Percentiles rank a stretch among this genome's conserved stretches.
Evolutionary conservation across 202 grass and related monocot genomes (phyloP).

Genomic region (Panicum hallii): DNA sequence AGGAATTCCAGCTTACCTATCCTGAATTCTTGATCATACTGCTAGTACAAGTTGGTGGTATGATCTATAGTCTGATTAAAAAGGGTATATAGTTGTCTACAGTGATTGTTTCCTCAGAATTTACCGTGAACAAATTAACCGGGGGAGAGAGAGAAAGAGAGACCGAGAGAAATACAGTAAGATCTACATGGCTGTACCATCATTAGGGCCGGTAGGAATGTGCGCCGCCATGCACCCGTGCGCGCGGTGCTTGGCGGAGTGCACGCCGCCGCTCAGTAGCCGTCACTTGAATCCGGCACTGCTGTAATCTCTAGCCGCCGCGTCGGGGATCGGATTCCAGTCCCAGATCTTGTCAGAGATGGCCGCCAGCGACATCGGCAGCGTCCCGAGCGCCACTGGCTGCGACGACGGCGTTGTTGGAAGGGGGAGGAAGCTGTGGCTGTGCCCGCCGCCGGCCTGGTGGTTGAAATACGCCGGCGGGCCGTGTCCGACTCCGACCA

Average conservation of each 20-base stretch:
- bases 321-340: constrained; percentile 71
- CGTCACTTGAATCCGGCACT: constrained; percentile 68
- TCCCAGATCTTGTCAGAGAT: constrained; percentile 95
- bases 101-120: constrained; percentile 38
- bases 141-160: too few species aligned
- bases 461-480: constrained; percentile 46
- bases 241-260: constrained; percentile 35
- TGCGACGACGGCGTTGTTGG: constrained; percentile 41
- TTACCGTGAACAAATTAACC: constrained; percentile 36
- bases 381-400: constrained; percentile 41
- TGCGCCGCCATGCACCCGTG: constrained; percentile 38
- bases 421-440: constrained; percentile 43
- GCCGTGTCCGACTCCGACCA: constrained; percentile 61
- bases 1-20: constrained; percentile 53
- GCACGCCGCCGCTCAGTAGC: not conserved
- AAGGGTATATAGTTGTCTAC: constrained; percentile 28
- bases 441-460: constrained; percentile 25
- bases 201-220: constrained; percentile 23
- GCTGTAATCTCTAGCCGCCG: constrained; percentile 57
- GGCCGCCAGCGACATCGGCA: constrained; percentile 57
- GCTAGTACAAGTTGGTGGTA: constrained; percentile 29
- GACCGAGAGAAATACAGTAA: not conserved
- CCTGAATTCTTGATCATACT: constrained; percentile 45
- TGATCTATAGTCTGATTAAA: constrained; percentile 33
- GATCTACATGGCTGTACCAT: constrained; percentile 39